phyloP scores from a whole-genome alignment of 1,139 yeast species.

The Suhomyces chickasaworum region DNA sequence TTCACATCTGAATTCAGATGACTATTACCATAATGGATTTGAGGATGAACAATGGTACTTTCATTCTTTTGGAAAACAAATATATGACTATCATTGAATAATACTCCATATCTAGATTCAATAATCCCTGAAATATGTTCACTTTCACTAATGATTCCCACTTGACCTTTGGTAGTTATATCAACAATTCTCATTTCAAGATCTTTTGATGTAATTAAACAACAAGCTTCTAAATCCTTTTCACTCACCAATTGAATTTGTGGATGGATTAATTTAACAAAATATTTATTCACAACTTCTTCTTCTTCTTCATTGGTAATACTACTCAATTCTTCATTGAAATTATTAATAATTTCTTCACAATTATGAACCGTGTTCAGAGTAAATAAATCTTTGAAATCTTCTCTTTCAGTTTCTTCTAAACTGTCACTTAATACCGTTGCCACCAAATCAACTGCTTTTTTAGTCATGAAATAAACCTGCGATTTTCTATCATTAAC shows the following conservation, averaged over 20 bases:
- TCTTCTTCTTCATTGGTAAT: slow-evolving; percentile 26
- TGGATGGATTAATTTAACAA: slow-evolving; percentile 47
- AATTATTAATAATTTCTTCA: slow-evolving; percentile 38
- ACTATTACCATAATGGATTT: slow-evolving; percentile 28
- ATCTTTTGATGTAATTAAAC: slow-evolving; percentile 66
- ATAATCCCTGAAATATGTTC: slow-evolving; percentile 49
- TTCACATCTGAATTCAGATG: slow-evolving; percentile 23
- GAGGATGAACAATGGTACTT: slow-evolving; percentile 24
- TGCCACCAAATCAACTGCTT: slow-evolving; percentile 68
- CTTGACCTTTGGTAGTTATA: slow-evolving; percentile 53
- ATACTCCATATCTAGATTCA: slow-evolving; percentile 72
- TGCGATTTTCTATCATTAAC: slow-evolving; percentile 58
- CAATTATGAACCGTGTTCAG: slow-evolving; percentile 23
- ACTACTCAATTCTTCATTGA: slow-evolving; percentile 35
- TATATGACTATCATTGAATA: slow-evolving; percentile 68
- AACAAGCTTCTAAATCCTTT: slow-evolving; percentile 36
- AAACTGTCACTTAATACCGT: slow-evolving; percentile 29
- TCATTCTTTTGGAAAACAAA: slow-evolving; percentile 59
- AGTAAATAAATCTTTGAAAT: slow-evolving; percentile 17
- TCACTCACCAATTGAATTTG: slow-evolving; percentile 45
- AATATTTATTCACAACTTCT: slow-evolving; percentile 41
- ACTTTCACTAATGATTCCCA: slow-evolving; percentile 41
- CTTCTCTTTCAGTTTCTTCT: slow-evolving; percentile 19
- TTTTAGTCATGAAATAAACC: slow-evolving; percentile 64
- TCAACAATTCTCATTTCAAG: slow-evolving; percentile 68